Evolutionary conservation across 2,329 filamentous ascomycete species (phyloP).

Genomic region (Alternaria sp.): DNA sequence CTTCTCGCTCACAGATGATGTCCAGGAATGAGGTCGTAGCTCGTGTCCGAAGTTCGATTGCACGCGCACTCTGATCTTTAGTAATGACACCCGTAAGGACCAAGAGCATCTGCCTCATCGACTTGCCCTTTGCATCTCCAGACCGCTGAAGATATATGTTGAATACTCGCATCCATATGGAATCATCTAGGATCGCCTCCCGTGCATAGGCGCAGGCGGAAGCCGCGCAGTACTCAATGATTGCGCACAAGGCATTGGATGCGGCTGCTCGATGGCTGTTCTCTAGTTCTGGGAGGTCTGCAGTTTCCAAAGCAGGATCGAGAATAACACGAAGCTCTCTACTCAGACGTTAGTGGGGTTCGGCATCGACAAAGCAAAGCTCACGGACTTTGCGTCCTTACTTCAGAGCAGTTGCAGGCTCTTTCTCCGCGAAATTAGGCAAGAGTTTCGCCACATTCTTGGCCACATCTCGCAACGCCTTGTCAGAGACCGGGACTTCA

Average conservation of each 20-base stretch:
- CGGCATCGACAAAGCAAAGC: constrained; percentile 20
- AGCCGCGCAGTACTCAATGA: constrained; percentile 50
- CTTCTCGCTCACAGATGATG: constrained; percentile 65
- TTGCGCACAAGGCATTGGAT: constrained; percentile 54
- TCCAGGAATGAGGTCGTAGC: constrained; percentile 57
- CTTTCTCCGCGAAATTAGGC: constrained; percentile 32
- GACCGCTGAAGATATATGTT: constrained; percentile 52
- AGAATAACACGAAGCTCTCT: constrained; percentile 39
- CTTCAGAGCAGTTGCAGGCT: constrained; percentile 40
- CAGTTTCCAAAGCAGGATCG: constrained; percentile 41
- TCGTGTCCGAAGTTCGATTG: constrained; percentile 31
- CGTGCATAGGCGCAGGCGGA: constrained; percentile 35
- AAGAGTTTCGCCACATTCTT: constrained; percentile 33
- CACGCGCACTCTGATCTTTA: constrained; percentile 29
- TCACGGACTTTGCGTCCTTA: constrained; percentile 48
- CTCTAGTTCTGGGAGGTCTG: constrained; percentile 37
- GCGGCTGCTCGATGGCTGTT: constrained; percentile 53
- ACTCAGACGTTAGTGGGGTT: constrained; percentile 24
- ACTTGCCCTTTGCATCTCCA: constrained; percentile 54
- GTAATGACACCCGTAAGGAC: constrained; percentile 48
- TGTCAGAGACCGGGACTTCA: constrained; percentile 32
- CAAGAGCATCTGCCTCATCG: constrained; percentile 53
- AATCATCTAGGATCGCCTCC: constrained; percentile 41
- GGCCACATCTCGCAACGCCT: constrained; percentile 34
- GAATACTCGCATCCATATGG: constrained; percentile 49